Base-by-base conservation (phyloP, 768 basidiomycete genomes). In the Rhizopogon vesiculosus region DNA sequence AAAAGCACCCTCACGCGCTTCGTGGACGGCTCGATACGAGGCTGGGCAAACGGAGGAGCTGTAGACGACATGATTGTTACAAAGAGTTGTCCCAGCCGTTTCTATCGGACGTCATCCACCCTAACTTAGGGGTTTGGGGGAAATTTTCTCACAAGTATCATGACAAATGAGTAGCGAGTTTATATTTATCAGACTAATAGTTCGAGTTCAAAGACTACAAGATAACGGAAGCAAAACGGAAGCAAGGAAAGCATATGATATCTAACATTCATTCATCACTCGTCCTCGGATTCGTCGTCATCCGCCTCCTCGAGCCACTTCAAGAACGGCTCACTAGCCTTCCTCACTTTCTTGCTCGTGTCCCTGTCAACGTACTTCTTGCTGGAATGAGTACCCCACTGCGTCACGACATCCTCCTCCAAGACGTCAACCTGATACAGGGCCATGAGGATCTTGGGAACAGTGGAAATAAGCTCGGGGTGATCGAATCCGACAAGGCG, bases 291-390 rank as follows among this genome's bases (percentile, higher is more conserved):
- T 22, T 87, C 85, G 52, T 88, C 89, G 61, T 87, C 87, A 28
- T 93, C 92, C 7, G 93, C 93, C 69, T 93, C 91, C 54, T 85
- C 87, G 18, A 96, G 82, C 93, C 93, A 96, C 84, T 94, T 93
- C 67, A 98, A 75, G 78, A 98, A 98, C 0, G 95, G 93, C 69
- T 92, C 93, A 61, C 90, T 89, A 12, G 93, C 93, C 78, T 95
- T 96, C 63, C 95, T 80, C 51, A 99, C 94, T 73, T 85, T 94
- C 83, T 98, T 98, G 71, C 89, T 91, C 45, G 83, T 88, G 28
- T 98, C 94, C 73, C 89, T 93, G 72, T 96, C 91, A 44, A 94
- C 91, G 66, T 93, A 96, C 76, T 98, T 97, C 80, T 90, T 96
- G 74, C 88, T 91, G 67, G 94, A 92, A 63, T 96, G 94, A 4